Percentiles rank a stretch among this genome's conserved stretches.
Evolutionary conservation across 768 basidiomycete species (phyloP).

Genomic region (Cystobasidium onofrii): DNA sequence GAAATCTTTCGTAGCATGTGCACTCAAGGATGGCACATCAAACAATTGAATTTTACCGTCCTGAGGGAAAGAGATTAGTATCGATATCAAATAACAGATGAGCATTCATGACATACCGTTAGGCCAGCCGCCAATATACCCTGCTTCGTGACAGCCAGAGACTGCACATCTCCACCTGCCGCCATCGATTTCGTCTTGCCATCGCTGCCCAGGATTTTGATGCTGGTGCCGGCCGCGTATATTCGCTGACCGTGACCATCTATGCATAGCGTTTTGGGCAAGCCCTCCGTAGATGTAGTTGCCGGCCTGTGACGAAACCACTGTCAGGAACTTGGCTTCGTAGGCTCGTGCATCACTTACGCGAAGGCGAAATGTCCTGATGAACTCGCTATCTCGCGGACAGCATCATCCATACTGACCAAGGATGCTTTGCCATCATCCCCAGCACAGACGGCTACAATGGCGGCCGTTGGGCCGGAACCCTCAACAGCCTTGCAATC

Average conservation of each 20-base stretch:
- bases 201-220: constrained; percentile 64
- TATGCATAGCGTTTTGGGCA: constrained; percentile 7
- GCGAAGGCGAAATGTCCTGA: background rate
- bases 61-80: constrained; percentile 46
- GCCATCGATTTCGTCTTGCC: constrained; percentile 59
- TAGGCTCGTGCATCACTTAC: background rate
- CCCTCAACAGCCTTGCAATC: constrained; percentile 52
- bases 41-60: constrained; percentile 69
- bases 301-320: background rate
- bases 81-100: constrained; percentile 25
- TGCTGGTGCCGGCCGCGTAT: constrained; percentile 28
- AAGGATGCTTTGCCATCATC: constrained; percentile 56
- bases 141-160: constrained; percentile 25
- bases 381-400: constrained; percentile 55
- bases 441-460: constrained; percentile 56
- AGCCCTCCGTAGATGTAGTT: background rate
- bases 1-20: constrained; percentile 51
- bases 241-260: constrained; percentile 16
- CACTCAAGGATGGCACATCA: constrained; percentile 53
- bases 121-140: constrained; percentile 62
- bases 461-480: constrained; percentile 61
- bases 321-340: background rate
- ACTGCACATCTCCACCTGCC: constrained; percentile 53
- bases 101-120: constrained; percentile 53
- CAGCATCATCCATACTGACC: constrained; percentile 69